These are phyloP conservation scores for Picochlorum sp. DNA, from an alignment of 139 green algal genomes.

Conservation along the genomic window DNA sequence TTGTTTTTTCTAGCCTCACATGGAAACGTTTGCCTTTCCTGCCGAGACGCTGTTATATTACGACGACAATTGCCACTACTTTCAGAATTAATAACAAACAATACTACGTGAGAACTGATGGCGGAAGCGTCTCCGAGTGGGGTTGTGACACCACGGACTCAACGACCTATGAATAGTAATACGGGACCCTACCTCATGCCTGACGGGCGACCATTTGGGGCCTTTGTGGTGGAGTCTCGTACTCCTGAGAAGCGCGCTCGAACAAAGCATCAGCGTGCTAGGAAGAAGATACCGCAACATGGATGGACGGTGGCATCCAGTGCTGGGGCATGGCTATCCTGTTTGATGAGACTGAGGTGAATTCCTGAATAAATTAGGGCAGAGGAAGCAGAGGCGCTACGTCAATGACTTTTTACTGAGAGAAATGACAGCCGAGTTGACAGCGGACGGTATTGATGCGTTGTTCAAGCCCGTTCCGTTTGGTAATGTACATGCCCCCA, in stretches of 20 bases:
- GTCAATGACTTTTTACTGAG: constrained; percentile 44
- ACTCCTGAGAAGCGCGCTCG: constrained; percentile 3
- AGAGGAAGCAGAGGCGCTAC: constrained; percentile 24
- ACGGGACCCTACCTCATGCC: constrained; percentile 6
- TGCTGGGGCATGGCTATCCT: background rate
- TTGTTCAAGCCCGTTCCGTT: constrained; percentile 52
- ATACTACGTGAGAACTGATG: no score
- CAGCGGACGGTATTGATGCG: constrained; percentile 35
- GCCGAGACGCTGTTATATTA: no score
- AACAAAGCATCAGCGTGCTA: background rate
- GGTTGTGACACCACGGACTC: no score
- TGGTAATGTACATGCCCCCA: constrained; percentile 21
- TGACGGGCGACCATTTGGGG: background rate
- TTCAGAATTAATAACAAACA: no score
- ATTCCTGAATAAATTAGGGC: constrained; percentile 28
- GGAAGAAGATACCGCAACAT: background rate
- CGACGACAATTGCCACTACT: no score
- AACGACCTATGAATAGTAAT: background rate
- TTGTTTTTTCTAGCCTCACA: no score
- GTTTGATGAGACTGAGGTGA: constrained; percentile 17
- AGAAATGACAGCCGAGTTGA: constrained; percentile 37
- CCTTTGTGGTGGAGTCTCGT: background rate
- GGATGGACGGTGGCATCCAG: constrained; percentile 3
- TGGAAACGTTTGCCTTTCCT: no score
- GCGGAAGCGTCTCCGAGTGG: no score